These are phyloP conservation scores for Monilinia laxa DNA, from an alignment of 2,329 filamentous ascomycete species.

Conservation along the genomic window DNA sequence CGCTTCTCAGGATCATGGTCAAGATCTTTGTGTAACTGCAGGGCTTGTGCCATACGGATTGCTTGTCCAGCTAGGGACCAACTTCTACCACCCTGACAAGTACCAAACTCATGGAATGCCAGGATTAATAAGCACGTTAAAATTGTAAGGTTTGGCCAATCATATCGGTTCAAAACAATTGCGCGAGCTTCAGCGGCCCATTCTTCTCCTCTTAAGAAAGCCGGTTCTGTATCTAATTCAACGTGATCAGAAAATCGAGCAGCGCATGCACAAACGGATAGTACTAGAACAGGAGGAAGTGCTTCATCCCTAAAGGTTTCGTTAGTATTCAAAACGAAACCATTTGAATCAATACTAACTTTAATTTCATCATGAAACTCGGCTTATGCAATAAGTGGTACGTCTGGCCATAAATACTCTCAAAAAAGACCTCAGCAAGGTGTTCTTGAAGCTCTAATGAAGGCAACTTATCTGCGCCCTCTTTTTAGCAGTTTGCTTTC, in stretches of 20 bases:
- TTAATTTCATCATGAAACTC: slow-evolving; percentile 88
- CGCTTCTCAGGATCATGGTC: slow-evolving; percentile 74
- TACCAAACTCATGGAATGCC: slow-evolving; percentile 92
- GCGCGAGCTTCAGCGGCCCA: slow-evolving; percentile 88
- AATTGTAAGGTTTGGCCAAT: slow-evolving; percentile 94
- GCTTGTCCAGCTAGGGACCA: slow-evolving; percentile 96
- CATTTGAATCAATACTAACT: slow-evolving; percentile 48
- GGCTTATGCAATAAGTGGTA: slow-evolving; percentile 95
- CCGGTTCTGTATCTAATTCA: slow-evolving; percentile 66
- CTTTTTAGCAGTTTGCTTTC: slow-evolving; percentile 74
- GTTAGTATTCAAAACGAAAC: slow-evolving; percentile 21
- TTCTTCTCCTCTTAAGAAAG: slow-evolving; percentile 83
- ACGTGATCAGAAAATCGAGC: slow-evolving; percentile 92
- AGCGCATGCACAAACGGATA: slow-evolving; percentile 95
- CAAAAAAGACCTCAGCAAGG: slow-evolving; percentile 91
- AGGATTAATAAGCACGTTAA: slow-evolving; percentile 86
- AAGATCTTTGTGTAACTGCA: slow-evolving; percentile 89
- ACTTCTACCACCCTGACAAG: slow-evolving; percentile 90
- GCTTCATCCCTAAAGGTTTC: slow-evolving; percentile 60
- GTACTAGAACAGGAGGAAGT: slow-evolving; percentile 82
- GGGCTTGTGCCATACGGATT: slow-evolving; percentile 92
- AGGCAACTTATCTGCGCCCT: slow-evolving; percentile 81
- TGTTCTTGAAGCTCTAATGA: slow-evolving; percentile 88
- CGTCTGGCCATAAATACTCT: slow-evolving; percentile 91
- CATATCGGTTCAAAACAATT: slow-evolving; percentile 83